These are phyloP conservation scores for Nicotiana tomentosiformis DNA, from an alignment of 257 asterid genomes.

Conservation along the genomic window DNA sequence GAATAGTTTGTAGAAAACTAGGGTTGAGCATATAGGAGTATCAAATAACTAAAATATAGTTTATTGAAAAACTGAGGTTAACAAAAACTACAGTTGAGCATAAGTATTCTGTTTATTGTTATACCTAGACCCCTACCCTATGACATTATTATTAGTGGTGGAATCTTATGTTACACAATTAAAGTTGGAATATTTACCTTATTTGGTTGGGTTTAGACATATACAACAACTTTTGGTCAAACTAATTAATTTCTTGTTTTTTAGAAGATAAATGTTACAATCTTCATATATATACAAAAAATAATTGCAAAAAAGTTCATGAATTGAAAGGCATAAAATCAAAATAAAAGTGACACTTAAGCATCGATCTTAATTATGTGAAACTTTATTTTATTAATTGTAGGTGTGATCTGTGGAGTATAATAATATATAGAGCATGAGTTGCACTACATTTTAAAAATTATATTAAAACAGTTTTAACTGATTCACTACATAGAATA, in stretches of 20 bases:
- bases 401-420: no score
- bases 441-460: no score
- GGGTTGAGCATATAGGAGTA: no score
- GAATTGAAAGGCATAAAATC: background rate
- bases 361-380: background rate
- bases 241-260: background rate
- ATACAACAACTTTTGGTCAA: background rate
- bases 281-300: background rate
- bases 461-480: no score
- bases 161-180: background rate
- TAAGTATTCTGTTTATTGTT: no score
- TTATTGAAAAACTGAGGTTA: no score
- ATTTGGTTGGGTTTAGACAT: background rate
- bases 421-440: no score
- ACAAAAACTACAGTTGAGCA: no score
- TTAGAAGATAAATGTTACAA: background rate
- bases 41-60: background rate
- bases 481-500: background rate
- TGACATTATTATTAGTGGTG: background rate
- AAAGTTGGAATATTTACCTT: background rate
- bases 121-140: no score
- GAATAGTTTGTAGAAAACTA: no score
- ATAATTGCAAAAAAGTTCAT: background rate
- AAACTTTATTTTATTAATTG: no score
- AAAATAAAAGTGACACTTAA: background rate